These are phyloP conservation scores for Lagenaria siceraria DNA, from an alignment of 306 rosid species.

Conservation along the genomic window DNA sequence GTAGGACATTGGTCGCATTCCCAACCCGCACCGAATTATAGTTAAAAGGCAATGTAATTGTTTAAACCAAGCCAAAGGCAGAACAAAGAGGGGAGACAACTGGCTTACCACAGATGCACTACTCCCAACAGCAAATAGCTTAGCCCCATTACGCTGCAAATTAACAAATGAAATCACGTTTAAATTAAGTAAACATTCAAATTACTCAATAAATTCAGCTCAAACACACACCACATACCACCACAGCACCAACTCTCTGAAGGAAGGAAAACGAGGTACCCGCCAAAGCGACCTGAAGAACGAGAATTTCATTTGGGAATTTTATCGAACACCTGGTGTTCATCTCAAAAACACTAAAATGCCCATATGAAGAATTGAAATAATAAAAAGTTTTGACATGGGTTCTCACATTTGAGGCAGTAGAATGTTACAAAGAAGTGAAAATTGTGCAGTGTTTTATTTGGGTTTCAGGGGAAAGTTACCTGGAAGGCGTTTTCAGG, in stretches of 20 bases:
- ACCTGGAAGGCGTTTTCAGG: slow-evolving; percentile 99
- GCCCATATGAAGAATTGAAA: neutral
- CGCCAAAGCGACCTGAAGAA: slow-evolving; percentile 30
- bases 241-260: slow-evolving; percentile 33
- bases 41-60: neutral
- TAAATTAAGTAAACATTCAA: neutral
- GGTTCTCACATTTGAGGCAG: neutral
- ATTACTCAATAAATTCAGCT: neutral
- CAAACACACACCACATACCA: slow-evolving; percentile 16
- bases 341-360: neutral
- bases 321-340: neutral
- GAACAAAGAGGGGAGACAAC: neutral
- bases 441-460: neutral
- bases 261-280: slow-evolving; percentile 30
- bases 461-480: neutral
- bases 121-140: slow-evolving; percentile 29
- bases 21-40: neutral
- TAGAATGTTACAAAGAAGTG: neutral
- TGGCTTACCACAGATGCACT: slow-evolving; percentile 34
- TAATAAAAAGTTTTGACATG: neutral
- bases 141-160: slow-evolving; percentile 34
- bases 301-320: neutral
- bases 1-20: no score
- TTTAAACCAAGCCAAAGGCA: neutral
- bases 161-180: neutral